Conservation (phyloP, 495 filamentous ascomycete species). For the Penicillium canariense region DNA sequence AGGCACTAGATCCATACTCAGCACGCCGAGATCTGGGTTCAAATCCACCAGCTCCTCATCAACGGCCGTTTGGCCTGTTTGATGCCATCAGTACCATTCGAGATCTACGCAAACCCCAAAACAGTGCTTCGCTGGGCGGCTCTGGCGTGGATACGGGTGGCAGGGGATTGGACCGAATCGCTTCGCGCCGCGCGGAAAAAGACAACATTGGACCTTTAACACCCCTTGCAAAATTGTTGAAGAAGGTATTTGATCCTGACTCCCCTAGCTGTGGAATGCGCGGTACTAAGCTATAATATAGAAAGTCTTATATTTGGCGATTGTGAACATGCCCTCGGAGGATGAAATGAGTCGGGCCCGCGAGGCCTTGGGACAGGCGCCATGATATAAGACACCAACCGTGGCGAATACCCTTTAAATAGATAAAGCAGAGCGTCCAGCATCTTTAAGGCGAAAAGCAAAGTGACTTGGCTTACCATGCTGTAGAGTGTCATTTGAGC, state of each 20-base stretch:
- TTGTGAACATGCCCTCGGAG: slow-evolving; percentile 51
- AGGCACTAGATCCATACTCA: neutral
- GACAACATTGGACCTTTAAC: neutral
- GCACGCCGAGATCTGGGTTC: neutral
- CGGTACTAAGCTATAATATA: slow-evolving; percentile 13
- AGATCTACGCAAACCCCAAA: neutral
- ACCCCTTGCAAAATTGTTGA: slow-evolving; percentile 13
- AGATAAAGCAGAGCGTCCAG: neutral
- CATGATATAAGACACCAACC: neutral
- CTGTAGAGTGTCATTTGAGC: neutral
- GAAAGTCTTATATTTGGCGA: slow-evolving; percentile 51
- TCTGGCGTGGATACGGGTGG: neutral
- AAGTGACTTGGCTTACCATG: neutral
- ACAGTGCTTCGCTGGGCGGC: neutral
- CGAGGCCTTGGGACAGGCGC: slow-evolving; percentile 2
- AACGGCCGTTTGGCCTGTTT: slow-evolving; percentile 1
- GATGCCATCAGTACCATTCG: slow-evolving; percentile 5
- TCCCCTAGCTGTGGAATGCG: neutral
- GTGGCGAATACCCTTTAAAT: neutral
- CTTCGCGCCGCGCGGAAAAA: neutral
- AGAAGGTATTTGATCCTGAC: slow-evolving; percentile 6
- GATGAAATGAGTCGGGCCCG: slow-evolving; percentile 38
- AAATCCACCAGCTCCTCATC: slow-evolving; percentile 14
- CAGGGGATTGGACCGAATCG: neutral
- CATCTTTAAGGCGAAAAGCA: no score